Evolutionary conservation across 2,329 filamentous ascomycete genomes (phyloP).

Genomic region (Xylaria sp.): DNA sequence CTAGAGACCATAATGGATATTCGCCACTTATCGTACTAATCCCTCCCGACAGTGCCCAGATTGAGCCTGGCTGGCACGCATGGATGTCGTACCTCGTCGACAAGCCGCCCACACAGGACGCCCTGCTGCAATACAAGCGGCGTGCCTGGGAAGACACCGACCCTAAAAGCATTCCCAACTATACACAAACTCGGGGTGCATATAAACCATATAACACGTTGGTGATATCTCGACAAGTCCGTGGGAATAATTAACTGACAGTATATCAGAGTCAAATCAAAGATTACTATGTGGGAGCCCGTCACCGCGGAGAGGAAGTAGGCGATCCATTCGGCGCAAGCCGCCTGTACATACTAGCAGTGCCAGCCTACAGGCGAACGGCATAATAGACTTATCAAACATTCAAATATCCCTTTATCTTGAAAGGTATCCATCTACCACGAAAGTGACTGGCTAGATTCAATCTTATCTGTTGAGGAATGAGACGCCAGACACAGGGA

Average conservation of each 20-base stretch:
- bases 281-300: conserved; percentile 65
- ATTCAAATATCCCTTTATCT: neutral
- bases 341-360: conserved; percentile 35
- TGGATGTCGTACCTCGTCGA: conserved; percentile 97
- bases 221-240: conserved; percentile 53
- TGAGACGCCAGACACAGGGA: conserved; percentile 26
- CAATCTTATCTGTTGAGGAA: conserved; percentile 11
- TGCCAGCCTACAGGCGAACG: conserved; percentile 15
- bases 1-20: neutral
- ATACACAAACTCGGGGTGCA: conserved; percentile 79
- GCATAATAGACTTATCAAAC: conserved; percentile 26
- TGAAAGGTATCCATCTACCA: neutral
- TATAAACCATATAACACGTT: conserved; percentile 97
- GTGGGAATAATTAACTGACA: conserved; percentile 37
- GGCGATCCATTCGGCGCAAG: conserved; percentile 12
- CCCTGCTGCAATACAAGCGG: conserved; percentile 71
- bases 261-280: conserved; percentile 60
- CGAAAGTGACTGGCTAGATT: conserved; percentile 5
- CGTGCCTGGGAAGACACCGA: conserved; percentile 80
- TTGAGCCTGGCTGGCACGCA: conserved; percentile 97
- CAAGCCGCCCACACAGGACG: conserved; percentile 81
- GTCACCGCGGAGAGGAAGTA: conserved; percentile 47
- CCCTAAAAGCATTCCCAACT: conserved; percentile 74
- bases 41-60: conserved; percentile 68
- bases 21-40: conserved; percentile 27